phyloP scores from a whole-genome alignment of 129 eudicot species.

The Dittrichia graveolens region DNA sequence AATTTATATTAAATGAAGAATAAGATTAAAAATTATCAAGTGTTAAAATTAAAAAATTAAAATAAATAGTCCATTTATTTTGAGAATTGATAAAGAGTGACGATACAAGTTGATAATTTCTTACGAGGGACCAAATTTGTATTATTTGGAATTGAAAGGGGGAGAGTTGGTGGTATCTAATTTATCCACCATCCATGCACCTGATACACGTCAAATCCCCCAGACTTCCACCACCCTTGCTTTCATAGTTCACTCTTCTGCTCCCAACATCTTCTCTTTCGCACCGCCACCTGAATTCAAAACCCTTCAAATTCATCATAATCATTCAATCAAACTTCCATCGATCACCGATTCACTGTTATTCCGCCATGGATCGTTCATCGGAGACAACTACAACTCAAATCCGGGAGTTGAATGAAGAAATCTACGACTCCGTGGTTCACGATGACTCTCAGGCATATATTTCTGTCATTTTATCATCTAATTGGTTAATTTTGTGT shows the following conservation, averaged over 20 bases:
- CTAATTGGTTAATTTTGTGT: slow-evolving; percentile 3
- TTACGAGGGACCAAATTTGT: background rate
- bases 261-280: slow-evolving; percentile 20
- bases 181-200: slow-evolving; percentile 10
- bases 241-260: background rate
- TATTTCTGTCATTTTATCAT: background rate
- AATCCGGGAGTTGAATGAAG: slow-evolving; percentile 51
- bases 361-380: slow-evolving; percentile 43
- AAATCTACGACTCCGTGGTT: slow-evolving; percentile 57
- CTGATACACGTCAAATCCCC: slow-evolving; percentile 1
- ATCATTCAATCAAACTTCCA: slow-evolving; percentile 4
- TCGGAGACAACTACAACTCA: slow-evolving; percentile 37
- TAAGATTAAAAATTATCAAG: too few species aligned
- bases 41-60: too few species aligned
- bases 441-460: slow-evolving; percentile 53
- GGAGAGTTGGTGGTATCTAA: background rate
- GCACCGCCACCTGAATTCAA: slow-evolving; percentile 27
- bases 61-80: too few species aligned
- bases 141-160: background rate
- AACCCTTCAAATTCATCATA: slow-evolving; percentile 13
- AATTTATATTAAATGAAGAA: too few species aligned
- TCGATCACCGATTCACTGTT: slow-evolving; percentile 4
- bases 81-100: too few species aligned
- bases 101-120: too few species aligned
- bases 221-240: slow-evolving; percentile 4